Evolutionary conservation across 257 asterid genomes (phyloP).

Genomic region (Leptodermis oblonga): DNA sequence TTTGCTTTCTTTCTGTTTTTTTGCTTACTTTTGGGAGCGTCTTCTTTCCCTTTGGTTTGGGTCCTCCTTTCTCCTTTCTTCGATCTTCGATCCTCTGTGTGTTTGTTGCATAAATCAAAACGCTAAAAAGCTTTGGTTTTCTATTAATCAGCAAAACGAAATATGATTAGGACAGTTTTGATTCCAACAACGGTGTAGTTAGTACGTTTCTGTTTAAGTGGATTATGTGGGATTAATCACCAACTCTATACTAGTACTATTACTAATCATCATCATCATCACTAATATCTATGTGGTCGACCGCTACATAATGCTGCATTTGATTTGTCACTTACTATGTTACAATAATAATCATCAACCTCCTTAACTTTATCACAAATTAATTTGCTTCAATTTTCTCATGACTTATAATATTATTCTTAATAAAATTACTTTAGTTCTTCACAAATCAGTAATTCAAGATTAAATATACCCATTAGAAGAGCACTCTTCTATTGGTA

Average conservation of each 20-base stretch:
- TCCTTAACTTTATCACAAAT: too few species aligned
- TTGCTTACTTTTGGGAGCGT: constrained; percentile 38
- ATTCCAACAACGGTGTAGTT: constrained; percentile 16
- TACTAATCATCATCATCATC: neutral
- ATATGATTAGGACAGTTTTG: constrained; percentile 28
- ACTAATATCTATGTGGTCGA: neutral
- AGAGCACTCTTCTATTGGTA: too few species aligned
- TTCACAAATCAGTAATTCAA: too few species aligned
- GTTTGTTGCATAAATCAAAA: constrained; percentile 1
- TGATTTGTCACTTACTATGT: neutral
- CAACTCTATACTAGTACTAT: too few species aligned
- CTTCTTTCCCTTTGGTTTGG: constrained; percentile 14
- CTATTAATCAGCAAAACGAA: constrained; percentile 14
- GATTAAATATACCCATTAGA: too few species aligned
- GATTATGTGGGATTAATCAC: constrained; percentile 15
- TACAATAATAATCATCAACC: too few species aligned
- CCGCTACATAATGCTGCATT: neutral
- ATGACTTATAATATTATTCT: too few species aligned
- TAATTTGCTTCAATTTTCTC: too few species aligned
- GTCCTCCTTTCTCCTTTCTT: constrained; percentile 5
- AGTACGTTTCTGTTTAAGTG: neutral
- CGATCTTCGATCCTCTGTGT: neutral
- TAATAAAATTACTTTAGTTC: too few species aligned
- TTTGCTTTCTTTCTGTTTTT: constrained; percentile 16
- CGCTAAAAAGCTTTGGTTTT: constrained; percentile 8